phyloP scores from a whole-genome alignment of 2,329 filamentous ascomycete genomes.

The Trichoderma sp. region DNA sequence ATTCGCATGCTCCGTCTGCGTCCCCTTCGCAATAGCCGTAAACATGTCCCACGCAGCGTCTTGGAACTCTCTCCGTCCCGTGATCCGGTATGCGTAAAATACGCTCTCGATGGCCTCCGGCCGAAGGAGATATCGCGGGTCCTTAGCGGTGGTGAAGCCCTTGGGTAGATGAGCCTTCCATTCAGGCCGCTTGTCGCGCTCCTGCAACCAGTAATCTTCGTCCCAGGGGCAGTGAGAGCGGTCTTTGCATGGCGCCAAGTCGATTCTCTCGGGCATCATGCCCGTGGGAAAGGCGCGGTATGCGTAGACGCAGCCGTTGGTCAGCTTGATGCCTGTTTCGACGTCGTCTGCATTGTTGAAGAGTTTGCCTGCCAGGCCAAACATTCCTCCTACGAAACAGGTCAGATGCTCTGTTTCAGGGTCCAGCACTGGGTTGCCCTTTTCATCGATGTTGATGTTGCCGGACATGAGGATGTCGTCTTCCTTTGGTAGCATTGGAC shows the following conservation, averaged over 20 bases:
- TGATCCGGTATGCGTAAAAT: conserved; percentile 75
- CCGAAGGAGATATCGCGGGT: conserved; percentile 63
- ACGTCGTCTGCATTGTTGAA: conserved; percentile 45
- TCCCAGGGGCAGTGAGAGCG: conserved; percentile 39
- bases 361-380: conserved; percentile 50
- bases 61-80: conserved; percentile 63
- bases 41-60: conserved; percentile 76
- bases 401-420: conserved; percentile 49
- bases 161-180: conserved; percentile 42
- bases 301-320: conserved; percentile 54
- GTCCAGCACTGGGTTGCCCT: conserved; percentile 25
- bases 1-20: conserved; percentile 60
- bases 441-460: conserved; percentile 31
- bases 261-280: conserved; percentile 55
- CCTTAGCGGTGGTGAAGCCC: conserved; percentile 57
- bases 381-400: conserved; percentile 54
- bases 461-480: conserved; percentile 58
- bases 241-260: conserved; percentile 43
- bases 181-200: conserved; percentile 21
- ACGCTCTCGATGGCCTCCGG: conserved; percentile 81
- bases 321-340: conserved; percentile 46
- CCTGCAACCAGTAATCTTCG: conserved; percentile 57
- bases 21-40: conserved; percentile 57
- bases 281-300: conserved; percentile 50
- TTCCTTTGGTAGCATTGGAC: conserved; percentile 58